Evolutionary conservation across 164 flowering plant genomes (phyloP), one percentile per base, ranked within the genome.

Genomic region (Berberis vulgaris): DNA sequence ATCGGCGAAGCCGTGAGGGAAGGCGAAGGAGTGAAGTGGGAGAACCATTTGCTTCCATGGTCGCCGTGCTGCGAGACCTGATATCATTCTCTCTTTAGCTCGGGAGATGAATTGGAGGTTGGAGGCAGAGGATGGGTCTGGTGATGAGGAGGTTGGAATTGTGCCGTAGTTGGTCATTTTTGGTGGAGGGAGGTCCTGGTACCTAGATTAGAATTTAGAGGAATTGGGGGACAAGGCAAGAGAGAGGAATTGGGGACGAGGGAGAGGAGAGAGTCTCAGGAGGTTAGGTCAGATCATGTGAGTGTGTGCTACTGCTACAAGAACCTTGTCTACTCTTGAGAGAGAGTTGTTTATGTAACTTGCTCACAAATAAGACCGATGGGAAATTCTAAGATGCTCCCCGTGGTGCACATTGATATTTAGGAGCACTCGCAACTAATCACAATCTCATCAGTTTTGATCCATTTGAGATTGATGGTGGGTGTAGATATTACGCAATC

Each of bases 131-230:
- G 5, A 4, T 26, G 60, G 41, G 40, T 45, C 60, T 10, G 66
- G 55, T 7, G 74, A 61, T 0, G 67, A 9, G 6, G 75, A 65
- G 2, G 81, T 69, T 2, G 83, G 83, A 1, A 84, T 80, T 4
- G 87, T 80, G 3, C 84, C 92, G 67, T 83, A 82, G 0, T 69
- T 81, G 6, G 84, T 78, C 85, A 79, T 86, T 53, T 60, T 62
- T n/a, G 54, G 38, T 7, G 55, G 45, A 41, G 55, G 56, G 5
- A 41, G 26, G 26, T 7, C 4, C 55, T 12, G 55, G 13, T 3
- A 6, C 7, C 55, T 52, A 42, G 57, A 13, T 38, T 57, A 12
- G 39, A 11, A 41, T 10, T 43, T 5, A 43, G 47, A 1, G 4
- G 47, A 43, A 47, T 47, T 5, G 49, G 38, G 46, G 41, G 44